These are phyloP conservation scores for Wallacemonas sp. DNA, from an alignment of 208 protist species.

Conservation along the genomic window DNA sequence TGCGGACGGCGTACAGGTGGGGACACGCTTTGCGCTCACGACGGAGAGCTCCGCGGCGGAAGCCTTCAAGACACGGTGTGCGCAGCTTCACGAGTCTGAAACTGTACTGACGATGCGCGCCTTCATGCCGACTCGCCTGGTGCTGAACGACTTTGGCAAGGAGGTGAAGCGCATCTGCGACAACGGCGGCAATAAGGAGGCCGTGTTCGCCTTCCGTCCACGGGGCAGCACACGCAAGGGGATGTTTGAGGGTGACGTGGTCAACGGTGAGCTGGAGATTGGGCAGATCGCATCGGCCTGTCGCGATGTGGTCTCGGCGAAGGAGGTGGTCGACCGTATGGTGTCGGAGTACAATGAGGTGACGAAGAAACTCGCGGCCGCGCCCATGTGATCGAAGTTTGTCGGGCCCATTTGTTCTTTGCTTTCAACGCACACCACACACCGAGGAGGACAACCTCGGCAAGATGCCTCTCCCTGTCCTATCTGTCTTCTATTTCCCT, in stretches of 20 bases:
- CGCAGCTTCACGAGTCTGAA: slow-evolving; percentile 32
- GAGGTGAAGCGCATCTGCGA: slow-evolving; percentile 33
- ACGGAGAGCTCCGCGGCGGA: slow-evolving; percentile 50
- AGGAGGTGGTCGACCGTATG: slow-evolving; percentile 42
- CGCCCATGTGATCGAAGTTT: slow-evolving; percentile 9
- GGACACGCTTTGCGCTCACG: slow-evolving; percentile 73
- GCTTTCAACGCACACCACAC: too few relatives aligned
- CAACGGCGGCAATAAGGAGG: slow-evolving; percentile 36
- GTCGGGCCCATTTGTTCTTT: too few relatives aligned
- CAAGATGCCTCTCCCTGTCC: too few relatives aligned
- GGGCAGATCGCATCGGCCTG: slow-evolving; percentile 51
- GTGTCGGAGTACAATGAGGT: slow-evolving; percentile 47
- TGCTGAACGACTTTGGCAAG: slow-evolving; percentile 61
- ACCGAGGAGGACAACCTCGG: too few relatives aligned
- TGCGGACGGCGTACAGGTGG: slow-evolving; percentile 74
- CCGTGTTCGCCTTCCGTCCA: slow-evolving; percentile 38
- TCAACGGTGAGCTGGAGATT: slow-evolving; percentile 62
- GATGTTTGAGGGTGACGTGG: slow-evolving; percentile 59
- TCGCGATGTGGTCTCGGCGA: slow-evolving; percentile 37
- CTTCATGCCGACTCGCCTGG: slow-evolving; percentile 50
- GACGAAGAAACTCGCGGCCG: slow-evolving; percentile 2
- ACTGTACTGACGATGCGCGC: slow-evolving; percentile 73
- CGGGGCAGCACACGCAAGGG: slow-evolving; percentile 40
- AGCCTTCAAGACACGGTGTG: slow-evolving; percentile 52
- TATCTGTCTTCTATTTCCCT: background rate